Evolutionary conservation across 805 yeast species (phyloP), one percentile per base, ranked within the genome.

Genomic region (Saturnispora galanensis): DNA sequence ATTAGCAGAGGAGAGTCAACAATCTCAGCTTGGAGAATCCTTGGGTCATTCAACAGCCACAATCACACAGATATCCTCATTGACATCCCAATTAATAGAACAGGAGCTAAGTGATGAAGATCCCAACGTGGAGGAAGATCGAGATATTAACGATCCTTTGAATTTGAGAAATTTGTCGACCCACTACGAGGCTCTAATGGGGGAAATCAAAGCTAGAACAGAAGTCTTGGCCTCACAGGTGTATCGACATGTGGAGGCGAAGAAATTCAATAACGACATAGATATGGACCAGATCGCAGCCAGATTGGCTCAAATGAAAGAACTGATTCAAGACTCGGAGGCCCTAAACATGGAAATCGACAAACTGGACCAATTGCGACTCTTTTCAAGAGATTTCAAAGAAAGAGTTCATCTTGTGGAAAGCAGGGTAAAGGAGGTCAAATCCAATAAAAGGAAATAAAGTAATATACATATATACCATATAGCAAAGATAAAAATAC

Each of bases 171-270:
- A 73, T 45, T 62, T 84, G 36, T 75, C 84, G 0, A 64, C 80
- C 18, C 73, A 71, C 43, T 82, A 74, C 56, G 90, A 84, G 53
- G 79, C 81, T 52, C 59, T 84, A 34, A 57, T 82, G 56, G 79
- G 67, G 62, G 77, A 75, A 56, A 79, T 84, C 41, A 70, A 71
- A 38, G 84, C 78, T 48, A 69, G 71, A 43, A 69, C 82, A 6
- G 61, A 69, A 17, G 62, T 66, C 2, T 58, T 64, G n/a, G 52
- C 64, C 10, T 58, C 59, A 32, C 52, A 53, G 37, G 58, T 64
- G 1, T 57, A 52, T 13, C 39, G 50, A 6, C 57, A 57, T 38
- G 58, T 64, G 2, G 39, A 52, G 6, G 52, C 52, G 5, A 52
- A 56, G 10, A 57, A 58, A 41, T 39, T 39, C 5, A 44, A 53